Percentiles rank a stretch among this genome's conserved stretches.
phyloP scores from a whole-genome alignment of 192 early-diverging fungal species.

The Cetraspora pellucida region DNA sequence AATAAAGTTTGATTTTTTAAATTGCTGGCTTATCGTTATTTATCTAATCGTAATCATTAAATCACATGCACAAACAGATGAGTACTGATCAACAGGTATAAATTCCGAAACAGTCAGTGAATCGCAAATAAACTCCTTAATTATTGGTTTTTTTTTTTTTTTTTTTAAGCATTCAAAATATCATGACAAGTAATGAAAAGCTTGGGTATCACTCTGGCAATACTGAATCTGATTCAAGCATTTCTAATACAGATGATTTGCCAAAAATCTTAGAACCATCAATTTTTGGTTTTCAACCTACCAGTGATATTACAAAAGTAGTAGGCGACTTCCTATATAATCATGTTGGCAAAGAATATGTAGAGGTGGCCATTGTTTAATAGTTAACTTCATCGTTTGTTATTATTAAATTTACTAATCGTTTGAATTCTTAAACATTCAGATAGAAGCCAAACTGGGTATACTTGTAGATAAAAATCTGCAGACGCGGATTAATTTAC shows the following conservation, averaged over 20 bases:
- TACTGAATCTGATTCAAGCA: background rate
- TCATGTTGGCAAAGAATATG: conserved; percentile 52
- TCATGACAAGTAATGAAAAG: background rate
- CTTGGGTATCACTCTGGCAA: background rate
- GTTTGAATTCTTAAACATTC: background rate
- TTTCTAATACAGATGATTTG: background rate
- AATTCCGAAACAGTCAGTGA: too few relatives aligned
- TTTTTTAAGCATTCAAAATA: background rate
- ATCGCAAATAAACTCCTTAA: too few relatives aligned
- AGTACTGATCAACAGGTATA: too few relatives aligned
- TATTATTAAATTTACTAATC: background rate
- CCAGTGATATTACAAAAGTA: conserved; percentile 62
- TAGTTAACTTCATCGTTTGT: background rate
- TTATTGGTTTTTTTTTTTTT: too few relatives aligned
- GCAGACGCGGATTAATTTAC: conserved; percentile 60
- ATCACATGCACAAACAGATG: too few relatives aligned
- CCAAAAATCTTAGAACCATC: conserved; percentile 51
- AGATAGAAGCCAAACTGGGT: conserved; percentile 96
- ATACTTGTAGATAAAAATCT: conserved; percentile 70
- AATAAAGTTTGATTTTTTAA: too few relatives aligned
- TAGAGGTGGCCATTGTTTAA: conserved; percentile 51
- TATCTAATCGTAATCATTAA: too few relatives aligned
- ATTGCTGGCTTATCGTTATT: too few relatives aligned
- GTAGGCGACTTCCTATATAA: conserved; percentile 68
- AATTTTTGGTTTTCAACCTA: conserved; percentile 62